Conservation (phyloP, 2,329 filamentous ascomycete genomes). For the Neopestalotiopsis rosae region DNA sequence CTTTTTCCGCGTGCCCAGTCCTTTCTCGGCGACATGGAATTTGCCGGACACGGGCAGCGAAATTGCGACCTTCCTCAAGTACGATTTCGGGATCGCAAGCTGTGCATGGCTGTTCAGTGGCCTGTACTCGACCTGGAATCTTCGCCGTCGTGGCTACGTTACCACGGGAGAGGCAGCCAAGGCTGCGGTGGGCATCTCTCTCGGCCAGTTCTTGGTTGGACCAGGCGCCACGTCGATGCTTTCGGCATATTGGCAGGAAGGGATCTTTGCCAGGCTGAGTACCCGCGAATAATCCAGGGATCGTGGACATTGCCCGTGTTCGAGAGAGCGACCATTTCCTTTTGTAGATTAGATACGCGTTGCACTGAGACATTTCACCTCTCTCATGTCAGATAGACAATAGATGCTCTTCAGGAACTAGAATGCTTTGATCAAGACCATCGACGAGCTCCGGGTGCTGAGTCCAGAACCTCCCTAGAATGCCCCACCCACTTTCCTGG, state of each 20-base stretch:
- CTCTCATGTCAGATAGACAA: background rate
- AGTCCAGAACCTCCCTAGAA: slow-evolving; percentile 7
- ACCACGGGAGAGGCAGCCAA: slow-evolving; percentile 19
- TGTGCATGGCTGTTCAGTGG: background rate
- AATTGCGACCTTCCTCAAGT: slow-evolving; percentile 4
- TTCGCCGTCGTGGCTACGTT: slow-evolving; percentile 30
- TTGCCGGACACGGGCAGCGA: slow-evolving; percentile 3
- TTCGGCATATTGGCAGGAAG: slow-evolving; percentile 32
- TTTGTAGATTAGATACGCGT: background rate
- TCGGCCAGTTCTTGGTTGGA: slow-evolving; percentile 25
- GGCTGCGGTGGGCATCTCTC: slow-evolving; percentile 7
- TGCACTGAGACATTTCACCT: background rate
- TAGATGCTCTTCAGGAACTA: slow-evolving; percentile 7
- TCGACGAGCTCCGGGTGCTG: slow-evolving; percentile 7
- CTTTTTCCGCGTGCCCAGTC: slow-evolving; percentile 2
- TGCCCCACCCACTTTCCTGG: background rate
- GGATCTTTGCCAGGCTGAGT: slow-evolving; percentile 6
- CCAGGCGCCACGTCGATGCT: slow-evolving; percentile 29
- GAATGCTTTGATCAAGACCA: background rate
- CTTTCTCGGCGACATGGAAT: background rate
- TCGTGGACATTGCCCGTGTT: background rate
- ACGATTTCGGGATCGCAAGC: slow-evolving; percentile 3
- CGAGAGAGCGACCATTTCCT: background rate
- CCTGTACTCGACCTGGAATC: slow-evolving; percentile 30
- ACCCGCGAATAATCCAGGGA: background rate